Evolutionary conservation across 495 filamentous ascomycete genomes (phyloP), one percentile per base, ranked within the genome.

Genomic region (Delitschia confertaspora): DNA sequence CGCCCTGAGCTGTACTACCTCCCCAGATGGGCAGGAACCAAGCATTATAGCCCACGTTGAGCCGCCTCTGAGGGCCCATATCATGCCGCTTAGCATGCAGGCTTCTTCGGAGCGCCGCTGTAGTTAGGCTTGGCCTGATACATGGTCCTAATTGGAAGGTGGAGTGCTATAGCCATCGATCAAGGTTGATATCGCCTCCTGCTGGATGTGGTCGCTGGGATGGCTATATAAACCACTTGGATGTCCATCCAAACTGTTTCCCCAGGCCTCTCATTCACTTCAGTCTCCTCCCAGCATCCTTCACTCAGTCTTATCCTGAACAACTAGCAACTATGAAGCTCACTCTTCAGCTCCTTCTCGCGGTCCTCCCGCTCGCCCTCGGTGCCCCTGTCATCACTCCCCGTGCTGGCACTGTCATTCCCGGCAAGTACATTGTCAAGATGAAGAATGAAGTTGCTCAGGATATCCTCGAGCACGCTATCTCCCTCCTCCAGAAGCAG

Each of bases 341-440:
- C 38, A 21, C 24, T 32, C 6, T 49, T 6, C 11, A 9, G 7
- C 5, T 25, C 33, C 33, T 51, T 27, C 43, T 53, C 32, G 51
- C 55, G 2, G 29, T 42, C 14, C 32, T 58, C 17, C 55, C 55
- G 6, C 16, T 56, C 32, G 6, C 45, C 26, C 7, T 7, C 26
- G 7, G 7, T 29, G 26, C 26, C 14, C 49, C 55, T 0, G 17
- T 50, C 47, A 38, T 58, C 34, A 32, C 25, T 9, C 44, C 51
- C 3, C 37, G 52, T 5, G 52, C 37, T 33, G 52, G 49, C 21
- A 11, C 17, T 1, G 33, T 43, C 13, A 49, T 56, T 36, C 47
- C 47, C 2, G 48, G 43, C 6, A 51, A 58, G 36, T 58, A 55
- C 39, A 56, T 58, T 37, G 43, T 56, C 39, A 49, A 49, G 47